Conservation (phyloP, 1,284 basidiomycete species). For the Ustanciosporium gigantosporum region DNA sequence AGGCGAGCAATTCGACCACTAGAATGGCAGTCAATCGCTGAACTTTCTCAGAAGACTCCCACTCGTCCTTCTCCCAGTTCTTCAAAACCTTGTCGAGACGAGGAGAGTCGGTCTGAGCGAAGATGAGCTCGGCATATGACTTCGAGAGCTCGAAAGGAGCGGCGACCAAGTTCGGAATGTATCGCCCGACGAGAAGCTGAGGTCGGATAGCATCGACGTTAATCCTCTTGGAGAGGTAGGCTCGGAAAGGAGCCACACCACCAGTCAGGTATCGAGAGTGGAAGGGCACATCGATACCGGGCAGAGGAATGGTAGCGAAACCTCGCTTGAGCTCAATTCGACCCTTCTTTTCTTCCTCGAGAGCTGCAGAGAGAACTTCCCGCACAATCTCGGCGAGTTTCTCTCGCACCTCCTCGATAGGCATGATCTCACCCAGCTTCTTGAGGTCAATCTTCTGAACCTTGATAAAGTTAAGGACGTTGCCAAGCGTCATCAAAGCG, state of each 20-base stretch:
- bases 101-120: constrained; percentile 68
- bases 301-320: constrained; percentile 68
- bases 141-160: constrained; percentile 88
- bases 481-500: constrained; percentile 88
- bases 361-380: constrained; percentile 75
- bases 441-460: constrained; percentile 93
- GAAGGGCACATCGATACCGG: constrained; percentile 98
- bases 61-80: constrained; percentile 89
- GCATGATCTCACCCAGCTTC: constrained; percentile 81
- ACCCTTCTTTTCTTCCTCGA: constrained; percentile 78
- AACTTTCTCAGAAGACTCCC: constrained; percentile 78
- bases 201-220: constrained; percentile 72
- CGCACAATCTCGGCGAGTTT: constrained; percentile 89
- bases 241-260: constrained; percentile 92
- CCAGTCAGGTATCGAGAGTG: constrained; percentile 94
- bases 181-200: constrained; percentile 73
- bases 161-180: constrained; percentile 96
- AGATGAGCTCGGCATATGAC: constrained; percentile 87
- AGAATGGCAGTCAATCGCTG: constrained; percentile 93
- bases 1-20: constrained; percentile 92
- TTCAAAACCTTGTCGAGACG: constrained; percentile 88
- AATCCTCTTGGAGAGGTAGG: constrained; percentile 97
- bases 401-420: constrained; percentile 84
- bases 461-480: constrained; percentile 95
- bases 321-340: constrained; percentile 93